phyloP scores from a whole-genome alignment of 495 filamentous ascomycete species.

The Emericellopsis terricola region DNA sequence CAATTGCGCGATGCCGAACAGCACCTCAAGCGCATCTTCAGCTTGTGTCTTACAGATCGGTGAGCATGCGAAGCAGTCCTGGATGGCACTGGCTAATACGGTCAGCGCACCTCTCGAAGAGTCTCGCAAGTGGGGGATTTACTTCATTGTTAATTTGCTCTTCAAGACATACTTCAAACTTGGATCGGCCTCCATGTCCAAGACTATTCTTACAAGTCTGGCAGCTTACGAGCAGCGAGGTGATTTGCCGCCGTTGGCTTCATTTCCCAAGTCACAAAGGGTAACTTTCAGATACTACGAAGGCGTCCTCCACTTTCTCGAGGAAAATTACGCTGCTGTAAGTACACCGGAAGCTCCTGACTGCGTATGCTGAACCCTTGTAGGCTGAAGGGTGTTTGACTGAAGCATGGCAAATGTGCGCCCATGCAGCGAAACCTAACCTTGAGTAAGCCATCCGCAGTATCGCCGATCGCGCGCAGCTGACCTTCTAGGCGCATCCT shows the following conservation, averaged over 20 bases:
- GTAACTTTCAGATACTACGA: constrained; percentile 96
- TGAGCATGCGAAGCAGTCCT: no score
- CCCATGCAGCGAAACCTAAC: constrained; percentile 50
- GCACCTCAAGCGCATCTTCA: constrained; percentile 76
- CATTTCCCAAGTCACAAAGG: constrained; percentile 72
- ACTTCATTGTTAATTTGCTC: constrained; percentile 76
- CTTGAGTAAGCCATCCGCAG: constrained; percentile 42
- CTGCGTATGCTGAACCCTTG: no score
- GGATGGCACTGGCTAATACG: no score
- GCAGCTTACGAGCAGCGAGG: constrained; percentile 39
- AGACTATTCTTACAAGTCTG: constrained; percentile 72
- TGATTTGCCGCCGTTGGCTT: constrained; percentile 58
- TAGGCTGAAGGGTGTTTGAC: constrained; percentile 69
- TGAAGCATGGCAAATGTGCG: constrained; percentile 60
- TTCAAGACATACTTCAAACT: constrained; percentile 99
- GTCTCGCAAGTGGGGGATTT: constrained; percentile 93
- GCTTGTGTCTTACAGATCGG: constrained; percentile 75
- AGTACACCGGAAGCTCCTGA: no score
- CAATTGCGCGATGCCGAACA: constrained; percentile 80
- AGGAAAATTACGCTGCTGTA: constrained; percentile 94
- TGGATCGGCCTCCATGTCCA: constrained; percentile 71
- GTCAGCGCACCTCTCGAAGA: constrained; percentile 65
- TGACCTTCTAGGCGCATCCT: constrained; percentile 75
- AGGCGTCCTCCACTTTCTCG: constrained; percentile 75
- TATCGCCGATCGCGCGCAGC: no score